A percentile compares a stretch with the other conserved stretches of the same genome.
Evolutionary conservation across 306 rosid genomes (phyloP).

Genomic region (Vachellia collinsii): DNA sequence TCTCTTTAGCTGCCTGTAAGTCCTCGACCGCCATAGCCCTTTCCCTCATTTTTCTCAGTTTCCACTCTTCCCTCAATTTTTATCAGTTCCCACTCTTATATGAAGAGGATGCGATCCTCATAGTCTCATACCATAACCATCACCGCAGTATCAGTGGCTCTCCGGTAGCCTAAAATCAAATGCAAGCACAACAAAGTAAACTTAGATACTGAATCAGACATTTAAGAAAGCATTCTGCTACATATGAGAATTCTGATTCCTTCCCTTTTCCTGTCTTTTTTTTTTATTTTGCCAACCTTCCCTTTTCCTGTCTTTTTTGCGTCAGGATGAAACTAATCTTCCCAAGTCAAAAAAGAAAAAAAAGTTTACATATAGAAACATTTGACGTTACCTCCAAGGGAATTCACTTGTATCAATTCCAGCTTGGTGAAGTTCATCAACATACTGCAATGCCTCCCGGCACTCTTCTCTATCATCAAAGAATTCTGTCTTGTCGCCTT

Average conservation of each 20-base stretch:
- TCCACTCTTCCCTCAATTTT: constrained; percentile 12
- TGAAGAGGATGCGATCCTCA: constrained; percentile 20
- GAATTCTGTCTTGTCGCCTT: constrained; percentile 77
- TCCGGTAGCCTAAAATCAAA: constrained; percentile 77
- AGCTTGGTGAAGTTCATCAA: constrained; percentile 96
- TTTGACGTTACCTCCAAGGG: constrained; percentile 85
- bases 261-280: neutral
- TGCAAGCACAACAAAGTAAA: constrained; percentile 30
- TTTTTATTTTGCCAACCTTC: no score
- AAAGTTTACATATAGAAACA: constrained; percentile 7
- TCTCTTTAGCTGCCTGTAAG: constrained; percentile 10
- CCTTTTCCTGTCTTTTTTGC: neutral
- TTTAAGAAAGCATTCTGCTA: neutral
- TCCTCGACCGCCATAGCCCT: constrained; percentile 26
- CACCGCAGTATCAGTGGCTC: constrained; percentile 66
- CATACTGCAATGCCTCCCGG: constrained; percentile 91
- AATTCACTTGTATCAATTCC: constrained; percentile 98
- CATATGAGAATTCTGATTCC: neutral
- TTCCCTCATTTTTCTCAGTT: constrained; percentile 19
- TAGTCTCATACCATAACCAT: constrained; percentile 1
- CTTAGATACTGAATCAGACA: constrained; percentile 28
- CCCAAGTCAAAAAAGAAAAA: neutral
- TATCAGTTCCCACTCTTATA: constrained; percentile 10
- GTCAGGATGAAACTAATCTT: neutral
- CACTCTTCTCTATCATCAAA: constrained; percentile 96